Percentiles rank a stretch among this genome's conserved stretches.
Conservation (phyloP, 164 flowering plant species). For the Vitis vinifera region ASM3070453v1 NC_081819.1:15105501-15106000, state of each 20-base stretch:
- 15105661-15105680: too few relatives aligned
- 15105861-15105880: constrained; percentile 6
- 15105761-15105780: neutral
- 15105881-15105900: constrained; percentile 15
- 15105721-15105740: constrained; percentile 5
- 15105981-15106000: neutral
- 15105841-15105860: constrained; percentile 9
- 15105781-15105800: constrained; percentile 13
- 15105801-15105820: neutral
- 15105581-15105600: too few relatives aligned
- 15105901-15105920: constrained; percentile 17
- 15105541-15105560: neutral
- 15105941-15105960: constrained; percentile 10
- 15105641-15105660: too few relatives aligned
- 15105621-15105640: too few relatives aligned
- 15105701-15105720: neutral
- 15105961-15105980: constrained; percentile 20
- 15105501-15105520: neutral
- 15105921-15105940: constrained; percentile 5
- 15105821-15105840: constrained; percentile 7
- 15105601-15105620: too few relatives aligned
- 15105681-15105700: too few relatives aligned
- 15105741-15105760: constrained; percentile 6
- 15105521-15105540: too few relatives aligned
- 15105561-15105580: too few relatives aligned